These are phyloP conservation scores for Trichoderma breve DNA, from an alignment of 2,329 filamentous ascomycete species.

Conservation along the genomic window DNA sequence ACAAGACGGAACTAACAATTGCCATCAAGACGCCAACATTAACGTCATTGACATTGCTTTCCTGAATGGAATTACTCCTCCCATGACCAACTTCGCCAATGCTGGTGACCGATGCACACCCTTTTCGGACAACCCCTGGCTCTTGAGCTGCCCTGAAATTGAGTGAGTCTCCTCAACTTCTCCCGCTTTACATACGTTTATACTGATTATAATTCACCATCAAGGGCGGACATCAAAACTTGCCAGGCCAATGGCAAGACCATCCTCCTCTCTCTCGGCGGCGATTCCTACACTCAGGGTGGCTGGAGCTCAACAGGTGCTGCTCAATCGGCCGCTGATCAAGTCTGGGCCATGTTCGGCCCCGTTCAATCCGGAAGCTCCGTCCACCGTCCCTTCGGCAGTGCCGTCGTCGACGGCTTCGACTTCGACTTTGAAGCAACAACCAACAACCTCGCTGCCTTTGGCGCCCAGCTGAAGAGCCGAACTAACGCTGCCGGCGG, in stretches of 20 bases:
- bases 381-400: conserved; percentile 63
- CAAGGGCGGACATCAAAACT: conserved; percentile 48
- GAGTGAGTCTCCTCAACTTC: conserved; percentile 46
- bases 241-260: conserved; percentile 68
- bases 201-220: not conserved
- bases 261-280: conserved; percentile 69
- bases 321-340: conserved; percentile 56
- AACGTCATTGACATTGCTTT: conserved; percentile 65
- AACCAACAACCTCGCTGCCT: conserved; percentile 58
- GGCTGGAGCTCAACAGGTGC: conserved; percentile 56
- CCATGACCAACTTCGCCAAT: conserved; percentile 63
- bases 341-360: conserved; percentile 71
- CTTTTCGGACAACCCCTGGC: conserved; percentile 53
- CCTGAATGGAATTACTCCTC: conserved; percentile 54
- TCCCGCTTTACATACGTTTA: not conserved
- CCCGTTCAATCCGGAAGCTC: conserved; percentile 45
- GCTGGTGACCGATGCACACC: conserved; percentile 59
- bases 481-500: conserved; percentile 51
- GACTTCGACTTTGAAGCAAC: conserved; percentile 71
- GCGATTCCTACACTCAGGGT: conserved; percentile 66
- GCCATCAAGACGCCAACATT: conserved; percentile 41
- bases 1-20: not conserved
- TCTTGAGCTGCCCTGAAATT: conserved; percentile 62
- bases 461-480: conserved; percentile 56
- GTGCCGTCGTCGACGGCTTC: conserved; percentile 67